Percentiles rank a stretch among this genome's conserved stretches.
Conservation (phyloP, 768 basidiomycete genomes). For the Leccinum uliginosum region DNA sequence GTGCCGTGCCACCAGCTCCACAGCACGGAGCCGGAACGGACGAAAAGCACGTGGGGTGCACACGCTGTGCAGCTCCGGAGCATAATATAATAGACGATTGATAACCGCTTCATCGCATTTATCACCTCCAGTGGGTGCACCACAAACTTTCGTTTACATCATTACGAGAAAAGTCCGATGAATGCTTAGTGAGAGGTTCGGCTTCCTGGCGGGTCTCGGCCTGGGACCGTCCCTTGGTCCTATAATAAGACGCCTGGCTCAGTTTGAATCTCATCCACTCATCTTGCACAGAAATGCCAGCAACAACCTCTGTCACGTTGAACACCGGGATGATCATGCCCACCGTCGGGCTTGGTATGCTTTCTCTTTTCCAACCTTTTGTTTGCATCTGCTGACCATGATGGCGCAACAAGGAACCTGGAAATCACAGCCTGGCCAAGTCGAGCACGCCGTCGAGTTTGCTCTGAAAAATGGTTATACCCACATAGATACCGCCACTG, state of each 20-base stretch:
- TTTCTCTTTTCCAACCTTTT: neutral
- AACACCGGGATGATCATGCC: constrained; percentile 79
- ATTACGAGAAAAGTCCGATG: constrained; percentile 2
- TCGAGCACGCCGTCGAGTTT: constrained; percentile 70
- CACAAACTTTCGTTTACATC: neutral
- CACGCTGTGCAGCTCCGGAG: too few relatives aligned
- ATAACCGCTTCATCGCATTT: neutral
- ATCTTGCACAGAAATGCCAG: constrained; percentile 35
- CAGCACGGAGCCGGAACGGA: too few relatives aligned
- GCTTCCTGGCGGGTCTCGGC: neutral
- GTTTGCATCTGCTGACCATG: neutral
- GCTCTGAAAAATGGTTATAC: constrained; percentile 74
- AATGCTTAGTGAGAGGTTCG: neutral
- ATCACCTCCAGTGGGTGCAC: neutral
- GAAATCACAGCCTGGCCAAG: constrained; percentile 67
- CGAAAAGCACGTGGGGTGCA: too few relatives aligned
- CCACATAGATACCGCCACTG: constrained; percentile 70
- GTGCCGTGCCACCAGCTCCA: too few relatives aligned
- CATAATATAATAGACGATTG: too few relatives aligned
- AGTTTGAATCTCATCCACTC: neutral
- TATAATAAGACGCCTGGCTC: neutral
- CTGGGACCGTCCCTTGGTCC: neutral
- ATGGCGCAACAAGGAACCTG: constrained; percentile 55
- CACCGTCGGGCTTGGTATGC: constrained; percentile 57
- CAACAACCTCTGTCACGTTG: constrained; percentile 48